These are phyloP conservation scores for Panicum hallii DNA, from an alignment of 202 grass and related monocot species.

Conservation along the genomic window DNA sequence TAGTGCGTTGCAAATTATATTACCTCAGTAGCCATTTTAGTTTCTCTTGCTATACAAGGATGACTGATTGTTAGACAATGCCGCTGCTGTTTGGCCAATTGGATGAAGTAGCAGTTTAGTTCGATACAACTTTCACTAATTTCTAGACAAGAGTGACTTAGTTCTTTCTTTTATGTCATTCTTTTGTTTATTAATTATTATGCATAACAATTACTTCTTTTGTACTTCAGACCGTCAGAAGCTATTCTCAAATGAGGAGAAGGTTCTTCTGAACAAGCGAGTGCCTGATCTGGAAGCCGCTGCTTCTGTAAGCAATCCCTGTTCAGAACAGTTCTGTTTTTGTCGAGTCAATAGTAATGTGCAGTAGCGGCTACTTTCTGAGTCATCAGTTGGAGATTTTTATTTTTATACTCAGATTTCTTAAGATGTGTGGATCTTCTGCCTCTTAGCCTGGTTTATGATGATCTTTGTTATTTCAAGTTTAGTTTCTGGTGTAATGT, in stretches of 20 bases:
- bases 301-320: constrained; percentile 67
- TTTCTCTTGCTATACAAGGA: not conserved
- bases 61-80: constrained; percentile 12
- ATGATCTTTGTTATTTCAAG: constrained; percentile 21
- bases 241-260: constrained; percentile 81
- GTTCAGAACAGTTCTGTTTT: not conserved
- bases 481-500: constrained; percentile 28
- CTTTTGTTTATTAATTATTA: constrained; percentile 5
- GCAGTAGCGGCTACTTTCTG: not conserved
- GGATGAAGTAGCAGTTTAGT: not conserved
- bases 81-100: not conserved
- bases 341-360: not conserved
- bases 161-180: constrained; percentile 11
- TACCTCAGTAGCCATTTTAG: not conserved
- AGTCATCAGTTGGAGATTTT: not conserved
- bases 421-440: too few species aligned
- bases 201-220: constrained; percentile 3
- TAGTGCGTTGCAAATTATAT: not conserved
- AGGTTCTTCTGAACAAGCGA: constrained; percentile 78
- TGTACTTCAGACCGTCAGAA: constrained; percentile 60
- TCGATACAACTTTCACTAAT: not conserved
- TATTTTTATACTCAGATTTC: too few species aligned
- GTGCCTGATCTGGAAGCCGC: constrained; percentile 77
- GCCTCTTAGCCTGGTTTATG: too few species aligned
- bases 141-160: not conserved